Evolutionary conservation across 2,329 filamentous ascomycete species (phyloP).

Genomic region (Cladorrhinum sp.): DNA sequence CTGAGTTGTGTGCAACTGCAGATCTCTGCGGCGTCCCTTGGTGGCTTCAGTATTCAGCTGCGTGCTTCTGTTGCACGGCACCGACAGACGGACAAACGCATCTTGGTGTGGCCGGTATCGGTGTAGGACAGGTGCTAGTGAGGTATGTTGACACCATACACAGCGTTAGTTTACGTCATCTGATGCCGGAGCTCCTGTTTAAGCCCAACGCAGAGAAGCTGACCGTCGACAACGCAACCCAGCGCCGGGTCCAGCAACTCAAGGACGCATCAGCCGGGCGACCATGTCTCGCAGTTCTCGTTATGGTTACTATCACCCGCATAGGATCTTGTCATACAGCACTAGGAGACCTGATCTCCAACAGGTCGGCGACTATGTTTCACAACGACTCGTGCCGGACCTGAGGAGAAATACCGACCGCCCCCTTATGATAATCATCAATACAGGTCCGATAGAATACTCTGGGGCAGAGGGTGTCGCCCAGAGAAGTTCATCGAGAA

Average conservation of each 20-base stretch:
- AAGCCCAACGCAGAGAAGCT: background rate
- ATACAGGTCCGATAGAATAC: constrained; percentile 16
- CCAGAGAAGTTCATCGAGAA: background rate
- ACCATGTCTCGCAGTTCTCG: background rate
- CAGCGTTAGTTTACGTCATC: background rate
- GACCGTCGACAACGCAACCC: background rate
- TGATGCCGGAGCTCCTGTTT: background rate
- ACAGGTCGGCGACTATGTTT: constrained; percentile 2
- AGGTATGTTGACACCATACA: background rate
- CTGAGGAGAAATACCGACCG: constrained; percentile 12
- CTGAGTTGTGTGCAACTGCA: no score
- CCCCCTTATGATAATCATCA: constrained; percentile 20
- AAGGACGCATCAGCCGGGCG: background rate
- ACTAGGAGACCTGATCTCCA: background rate
- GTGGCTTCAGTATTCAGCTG: no score
- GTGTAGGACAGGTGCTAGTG: background rate
- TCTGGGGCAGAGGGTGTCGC: background rate
- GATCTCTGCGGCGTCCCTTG: no score
- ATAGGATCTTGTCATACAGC: background rate
- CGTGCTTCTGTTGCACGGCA: background rate
- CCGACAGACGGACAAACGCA: background rate
- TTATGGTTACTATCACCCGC: background rate
- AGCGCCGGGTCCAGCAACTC: background rate
- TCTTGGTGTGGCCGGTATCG: background rate
- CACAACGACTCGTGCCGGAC: constrained; percentile 3